phyloP scores from a whole-genome alignment of 2,329 filamentous ascomycete genomes.

The Fusarium chuoi region DNA sequence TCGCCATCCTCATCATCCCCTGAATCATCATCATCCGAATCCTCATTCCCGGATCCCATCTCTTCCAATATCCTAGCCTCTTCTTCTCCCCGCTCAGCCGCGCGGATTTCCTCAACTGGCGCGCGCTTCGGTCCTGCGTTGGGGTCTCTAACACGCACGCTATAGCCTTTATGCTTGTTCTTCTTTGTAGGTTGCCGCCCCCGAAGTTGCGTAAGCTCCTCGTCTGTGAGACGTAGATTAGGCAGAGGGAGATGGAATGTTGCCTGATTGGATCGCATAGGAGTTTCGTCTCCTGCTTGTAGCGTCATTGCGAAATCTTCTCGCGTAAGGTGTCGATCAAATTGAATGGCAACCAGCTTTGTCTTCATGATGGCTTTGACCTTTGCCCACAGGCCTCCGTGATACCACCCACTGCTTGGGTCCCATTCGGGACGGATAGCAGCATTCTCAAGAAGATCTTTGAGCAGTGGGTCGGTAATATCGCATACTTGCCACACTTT shows the following conservation, averaged over 20 bases:
- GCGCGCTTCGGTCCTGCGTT: slow-evolving; percentile 31
- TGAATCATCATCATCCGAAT: slow-evolving; percentile 45
- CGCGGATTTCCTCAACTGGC: slow-evolving; percentile 25
- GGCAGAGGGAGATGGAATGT: slow-evolving; percentile 50
- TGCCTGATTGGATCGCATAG: slow-evolving; percentile 44
- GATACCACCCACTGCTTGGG: slow-evolving; percentile 82
- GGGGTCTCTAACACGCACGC: slow-evolving; percentile 45
- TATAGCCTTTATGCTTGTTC: slow-evolving; percentile 51
- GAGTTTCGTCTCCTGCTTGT: slow-evolving; percentile 49
- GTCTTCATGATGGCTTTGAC: slow-evolving; percentile 88
- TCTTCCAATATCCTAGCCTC: slow-evolving; percentile 38
- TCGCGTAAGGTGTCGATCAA: slow-evolving; percentile 60
- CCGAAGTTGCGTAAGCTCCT: slow-evolving; percentile 50
- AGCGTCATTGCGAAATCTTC: slow-evolving; percentile 51
- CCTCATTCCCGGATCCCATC: slow-evolving; percentile 41
- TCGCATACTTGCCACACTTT: slow-evolving; percentile 97
- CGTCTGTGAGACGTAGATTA: slow-evolving; percentile 50
- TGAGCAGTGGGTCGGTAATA: slow-evolving; percentile 81
- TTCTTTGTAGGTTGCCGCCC: slow-evolving; percentile 51
- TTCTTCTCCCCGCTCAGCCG: slow-evolving; percentile 40
- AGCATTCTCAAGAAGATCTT: slow-evolving; percentile 71
- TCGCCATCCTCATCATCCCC: slow-evolving; percentile 39
- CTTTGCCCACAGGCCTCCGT: slow-evolving; percentile 83
- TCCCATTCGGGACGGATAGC: slow-evolving; percentile 70
- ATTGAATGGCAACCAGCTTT: slow-evolving; percentile 78